phyloP scores from a whole-genome alignment of 2,329 filamentous ascomycete species.

The Bipolaris gigantea region DNA sequence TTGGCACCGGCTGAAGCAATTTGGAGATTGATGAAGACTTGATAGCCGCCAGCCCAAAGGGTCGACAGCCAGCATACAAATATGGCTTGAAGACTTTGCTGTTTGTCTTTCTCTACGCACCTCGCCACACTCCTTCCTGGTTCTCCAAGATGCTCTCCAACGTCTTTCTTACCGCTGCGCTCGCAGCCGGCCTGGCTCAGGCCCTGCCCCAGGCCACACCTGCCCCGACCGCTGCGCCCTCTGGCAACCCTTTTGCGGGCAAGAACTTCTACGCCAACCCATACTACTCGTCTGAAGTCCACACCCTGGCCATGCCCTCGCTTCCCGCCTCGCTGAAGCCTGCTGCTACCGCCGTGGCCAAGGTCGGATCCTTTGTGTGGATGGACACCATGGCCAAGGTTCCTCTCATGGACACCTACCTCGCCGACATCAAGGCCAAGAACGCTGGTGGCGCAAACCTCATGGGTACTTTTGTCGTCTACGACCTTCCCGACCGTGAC shows the following conservation, averaged over 20 bases:
- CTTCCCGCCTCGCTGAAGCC: conserved; percentile 59
- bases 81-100: conserved; percentile 6
- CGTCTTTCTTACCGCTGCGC: conserved; percentile 20
- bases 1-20: conserved; percentile 21
- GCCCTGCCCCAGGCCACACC: conserved; percentile 29
- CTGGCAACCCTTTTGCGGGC: conserved; percentile 56
- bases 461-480: conserved; percentile 61
- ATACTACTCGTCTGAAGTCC: conserved; percentile 58
- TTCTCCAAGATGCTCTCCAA: conserved; percentile 22
- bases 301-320: conserved; percentile 62
- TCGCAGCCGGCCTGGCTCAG: conserved; percentile 27
- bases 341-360: conserved; percentile 52
- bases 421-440: conserved; percentile 51
- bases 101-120: conserved; percentile 5
- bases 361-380: conserved; percentile 58
- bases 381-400: conserved; percentile 57
- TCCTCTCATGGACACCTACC: conserved; percentile 52
- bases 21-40: conserved; percentile 21
- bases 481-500: conserved; percentile 65
- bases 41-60: conserved; percentile 3
- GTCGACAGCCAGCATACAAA: conserved; percentile 17
- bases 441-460: conserved; percentile 55
- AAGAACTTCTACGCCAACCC: conserved; percentile 56
- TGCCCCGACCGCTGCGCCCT: conserved; percentile 16
- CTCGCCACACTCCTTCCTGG: conserved; percentile 2